Evolutionary conservation across 2,329 filamentous ascomycete genomes (phyloP), one percentile per base, ranked within the genome.

Genomic region (Ophiostoma angusticollis): DNA sequence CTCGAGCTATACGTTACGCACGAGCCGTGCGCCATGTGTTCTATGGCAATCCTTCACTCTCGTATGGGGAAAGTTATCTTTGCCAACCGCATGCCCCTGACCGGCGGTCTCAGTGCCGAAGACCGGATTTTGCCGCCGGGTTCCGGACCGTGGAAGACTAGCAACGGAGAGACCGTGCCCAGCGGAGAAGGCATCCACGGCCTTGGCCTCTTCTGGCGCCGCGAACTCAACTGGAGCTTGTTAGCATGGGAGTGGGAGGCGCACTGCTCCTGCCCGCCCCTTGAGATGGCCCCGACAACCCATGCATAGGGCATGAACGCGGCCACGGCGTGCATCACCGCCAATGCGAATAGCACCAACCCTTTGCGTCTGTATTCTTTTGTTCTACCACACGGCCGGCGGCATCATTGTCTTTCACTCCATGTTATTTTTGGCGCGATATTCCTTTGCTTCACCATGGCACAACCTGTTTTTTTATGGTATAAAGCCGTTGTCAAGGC

Each of bases 11-110:
- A 95, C 61, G 68, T 93, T 44, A 94, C 87, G 2, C 87, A 96
- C 54, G 91, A 98, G 61, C 91, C 91, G 5, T 98, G 91, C 56
- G 74, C 93, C 44, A 93, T 93, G 74, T 98, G 91, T 61, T 85
- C 83, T 25, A 96, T 96, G 91, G 91, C 84, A 1, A 81, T 96
- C 50, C 68, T 96, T 17, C 87, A 96, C 56, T 95, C 89, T 8
- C 76, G 91, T 36, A 94, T 98, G 69, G 79, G 84, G 31, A 78
- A 81, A 38, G 82, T 87, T 37, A 71, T 93, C 28, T 93, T 94
- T 59, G 76, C 74, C 46, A 70, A 78, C 45, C 74, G 83, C 40
- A 91, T 93, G 81, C 71, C 73, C 33, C 63, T 74, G 46, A 93
- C 83, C 11, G 89, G 89, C 35, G 87, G 84, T 31, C 67, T 95